Evolutionary conservation across 1,284 basidiomycete genomes (phyloP).

Genomic region (Paramarasmius palmivorus): DNA sequence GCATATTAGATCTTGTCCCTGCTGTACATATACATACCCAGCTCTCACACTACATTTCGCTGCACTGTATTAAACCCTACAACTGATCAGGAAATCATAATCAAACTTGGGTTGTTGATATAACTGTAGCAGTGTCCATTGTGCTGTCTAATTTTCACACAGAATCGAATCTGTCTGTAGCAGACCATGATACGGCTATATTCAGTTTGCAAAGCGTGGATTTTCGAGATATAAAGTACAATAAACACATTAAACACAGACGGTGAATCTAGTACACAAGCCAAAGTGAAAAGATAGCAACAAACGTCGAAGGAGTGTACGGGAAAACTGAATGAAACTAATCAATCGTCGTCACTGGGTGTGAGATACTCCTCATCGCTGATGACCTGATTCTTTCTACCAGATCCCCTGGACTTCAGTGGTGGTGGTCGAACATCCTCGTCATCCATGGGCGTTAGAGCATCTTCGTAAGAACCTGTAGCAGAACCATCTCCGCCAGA

Average conservation of each 20-base stretch:
- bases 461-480: conserved; percentile 59
- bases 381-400: conserved; percentile 63
- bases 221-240: too few species aligned
- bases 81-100: too few species aligned
- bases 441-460: conserved; percentile 77
- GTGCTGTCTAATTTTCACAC: too few species aligned
- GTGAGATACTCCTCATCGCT: conserved; percentile 78
- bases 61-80: not conserved
- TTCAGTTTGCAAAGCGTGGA: too few species aligned
- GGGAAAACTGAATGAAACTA: not conserved
- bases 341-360: conserved; percentile 58
- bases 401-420: conserved; percentile 47
- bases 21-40: conserved; percentile 1
- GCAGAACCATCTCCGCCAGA: conserved; percentile 35
- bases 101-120: too few species aligned
- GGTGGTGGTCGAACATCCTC: conserved; percentile 59
- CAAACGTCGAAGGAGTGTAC: too few species aligned
- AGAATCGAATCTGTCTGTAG: too few species aligned
- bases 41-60: not conserved
- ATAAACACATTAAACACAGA: too few species aligned
- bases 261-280: too few species aligned
- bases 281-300: too few species aligned
- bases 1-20: not conserved
- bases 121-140: too few species aligned
- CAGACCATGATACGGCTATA: too few species aligned